Percentiles rank a stretch among this genome's conserved stretches.
Evolutionary conservation across 345 rosid genomes (phyloP).

Genomic region (Eucalyptus decipiens): DNA sequence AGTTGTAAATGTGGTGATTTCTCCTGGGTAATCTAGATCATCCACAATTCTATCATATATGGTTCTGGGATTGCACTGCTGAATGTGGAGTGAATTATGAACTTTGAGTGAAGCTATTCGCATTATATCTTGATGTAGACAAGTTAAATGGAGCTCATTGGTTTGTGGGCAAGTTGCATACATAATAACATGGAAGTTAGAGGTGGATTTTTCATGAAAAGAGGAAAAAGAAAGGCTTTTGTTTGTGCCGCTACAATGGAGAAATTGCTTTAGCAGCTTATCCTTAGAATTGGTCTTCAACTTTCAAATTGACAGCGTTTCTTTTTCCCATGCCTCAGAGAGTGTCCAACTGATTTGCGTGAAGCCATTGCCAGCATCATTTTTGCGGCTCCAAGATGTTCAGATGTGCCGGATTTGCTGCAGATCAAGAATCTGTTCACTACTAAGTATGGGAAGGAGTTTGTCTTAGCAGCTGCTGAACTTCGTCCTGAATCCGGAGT

Average conservation of each 20-base stretch:
- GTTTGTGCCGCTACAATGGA: background rate
- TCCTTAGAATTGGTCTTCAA: background rate
- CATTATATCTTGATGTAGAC: background rate
- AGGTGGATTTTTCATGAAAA: background rate
- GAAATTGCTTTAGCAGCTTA: background rate
- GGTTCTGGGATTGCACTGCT: background rate
- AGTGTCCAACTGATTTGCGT: slow-evolving; percentile 78
- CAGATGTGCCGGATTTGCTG: slow-evolving; percentile 84
- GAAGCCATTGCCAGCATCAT: slow-evolving; percentile 90
- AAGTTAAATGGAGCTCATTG: background rate
- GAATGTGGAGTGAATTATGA: background rate
- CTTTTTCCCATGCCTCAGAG: slow-evolving; percentile 26
- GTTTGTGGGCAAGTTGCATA: background rate
- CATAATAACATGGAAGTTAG: background rate
- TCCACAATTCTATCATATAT: background rate
- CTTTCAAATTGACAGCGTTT: background rate
- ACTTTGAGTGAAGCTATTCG: background rate
- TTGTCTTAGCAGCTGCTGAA: slow-evolving; percentile 57
- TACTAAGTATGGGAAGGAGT: slow-evolving; percentile 87
- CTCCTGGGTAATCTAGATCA: background rate
- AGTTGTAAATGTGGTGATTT: background rate
- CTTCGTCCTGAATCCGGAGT: slow-evolving; percentile 92
- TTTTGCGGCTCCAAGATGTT: slow-evolving; percentile 95
- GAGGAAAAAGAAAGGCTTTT: background rate
- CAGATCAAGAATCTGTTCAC: slow-evolving; percentile 70